These are phyloP conservation scores for Toxoplasma gondii DNA, from an alignment of 169 alveolate genomes.

Conservation along the genomic window DNA sequence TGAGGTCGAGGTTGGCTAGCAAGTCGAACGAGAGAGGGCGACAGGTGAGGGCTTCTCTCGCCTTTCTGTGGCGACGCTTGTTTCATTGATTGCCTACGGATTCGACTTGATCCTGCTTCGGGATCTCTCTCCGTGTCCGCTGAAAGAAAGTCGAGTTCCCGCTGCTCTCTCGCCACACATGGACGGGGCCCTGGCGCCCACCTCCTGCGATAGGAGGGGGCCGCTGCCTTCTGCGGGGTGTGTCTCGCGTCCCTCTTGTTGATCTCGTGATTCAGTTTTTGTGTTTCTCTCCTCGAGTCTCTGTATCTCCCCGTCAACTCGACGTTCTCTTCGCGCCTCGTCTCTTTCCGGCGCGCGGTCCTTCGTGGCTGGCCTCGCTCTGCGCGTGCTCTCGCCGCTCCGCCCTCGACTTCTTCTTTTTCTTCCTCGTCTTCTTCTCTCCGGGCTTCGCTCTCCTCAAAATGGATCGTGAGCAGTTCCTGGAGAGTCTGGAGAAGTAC, in stretches of 20 bases:
- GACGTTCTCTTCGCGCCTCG: neutral
- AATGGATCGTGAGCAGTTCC: slow-evolving; percentile 52
- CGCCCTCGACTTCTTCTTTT: neutral
- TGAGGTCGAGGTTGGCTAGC: too few species aligned
- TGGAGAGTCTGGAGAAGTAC: slow-evolving; percentile 34
- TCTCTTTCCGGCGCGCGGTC: neutral
- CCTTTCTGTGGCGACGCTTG: too few species aligned
- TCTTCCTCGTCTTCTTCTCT: neutral
- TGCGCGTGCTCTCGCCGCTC: neutral
- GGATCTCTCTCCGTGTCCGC: neutral
- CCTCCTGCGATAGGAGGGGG: slow-evolving; percentile 3
- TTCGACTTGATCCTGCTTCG: too few species aligned
- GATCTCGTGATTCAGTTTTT: neutral
- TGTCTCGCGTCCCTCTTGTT: neutral
- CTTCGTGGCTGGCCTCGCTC: neutral
- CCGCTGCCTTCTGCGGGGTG: neutral
- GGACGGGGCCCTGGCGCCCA: neutral
- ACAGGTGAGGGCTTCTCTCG: too few species aligned
- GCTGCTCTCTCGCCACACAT: neutral
- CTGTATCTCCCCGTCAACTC: neutral
- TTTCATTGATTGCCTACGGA: too few species aligned
- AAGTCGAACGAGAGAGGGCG: too few species aligned
- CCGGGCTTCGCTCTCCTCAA: neutral
- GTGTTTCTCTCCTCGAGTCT: neutral
- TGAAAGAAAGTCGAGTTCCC: neutral